Base-by-base conservation (phyloP, 352 stramenopile genomes). In the Phytophthora ohioensis region DNA sequence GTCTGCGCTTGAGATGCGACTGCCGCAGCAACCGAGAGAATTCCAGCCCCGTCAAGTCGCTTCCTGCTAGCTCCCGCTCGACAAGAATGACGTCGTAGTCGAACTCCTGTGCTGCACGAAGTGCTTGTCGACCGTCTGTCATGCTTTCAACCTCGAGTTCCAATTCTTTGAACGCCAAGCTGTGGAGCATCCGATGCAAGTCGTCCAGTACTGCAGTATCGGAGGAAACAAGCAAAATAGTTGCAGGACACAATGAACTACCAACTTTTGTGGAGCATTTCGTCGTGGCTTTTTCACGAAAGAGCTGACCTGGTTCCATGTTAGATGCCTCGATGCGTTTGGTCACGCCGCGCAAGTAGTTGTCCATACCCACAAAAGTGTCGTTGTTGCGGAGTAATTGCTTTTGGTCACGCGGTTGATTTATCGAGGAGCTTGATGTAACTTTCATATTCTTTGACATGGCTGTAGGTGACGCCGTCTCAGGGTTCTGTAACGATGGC, bases 81-180 rank as follows among this genome's bases (percentile, higher is more conserved):
- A 97, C 67, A 2, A 98, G 62, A 13, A 98, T 68, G 21, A 95
- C 80, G 52, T 97, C 92, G 67, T 92, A 98, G 30, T 78, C 45
- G 31, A 73, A 80, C 4, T 85, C 67, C 38, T 92, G 78, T 11
- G 79, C 79, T 21, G 56, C 58, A 12, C 85, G 74, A 2, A 95
- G 64, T 0, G 88, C 89, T 35, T 93, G 79, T 15, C 46, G 53
- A 13, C 84, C 65, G 15, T 86, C 71, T 31, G 80, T 80, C 57
- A 95, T 88, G 43, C 73, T 88, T 55, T 96, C 84, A 21, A 92
- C 67, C 11, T 86, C 71, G 13, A 91, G 51, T 36, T 67, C 43
- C 4, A 78, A 45, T 2, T 17, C 39, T 3, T 63, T 31, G 3
- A 42, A 73, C 38, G 52, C 10, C 17, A 82, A 62, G 27, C 58